Percentiles rank a stretch among this genome's conserved stretches.
phyloP scores from a whole-genome alignment of 2,329 filamentous ascomycete species.

The Coniochaeta sp. region DNA sequence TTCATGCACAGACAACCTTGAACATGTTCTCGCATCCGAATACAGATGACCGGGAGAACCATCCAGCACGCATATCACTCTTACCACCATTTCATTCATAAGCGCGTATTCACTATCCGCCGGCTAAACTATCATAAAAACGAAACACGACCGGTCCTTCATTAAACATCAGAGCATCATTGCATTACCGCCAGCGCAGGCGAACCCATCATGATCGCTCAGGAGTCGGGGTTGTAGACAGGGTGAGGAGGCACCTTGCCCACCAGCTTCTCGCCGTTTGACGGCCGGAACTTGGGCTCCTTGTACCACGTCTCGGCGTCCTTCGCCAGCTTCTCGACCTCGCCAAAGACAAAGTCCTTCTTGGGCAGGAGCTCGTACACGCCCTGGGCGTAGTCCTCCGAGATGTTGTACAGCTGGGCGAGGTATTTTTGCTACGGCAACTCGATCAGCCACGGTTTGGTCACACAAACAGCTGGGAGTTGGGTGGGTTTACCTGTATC shows the following conservation, averaged over 20 bases:
- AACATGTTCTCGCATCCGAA: no score
- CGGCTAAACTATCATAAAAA: no score
- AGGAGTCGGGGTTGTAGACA: not conserved
- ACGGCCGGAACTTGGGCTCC: constrained; percentile 8
- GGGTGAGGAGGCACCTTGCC: not conserved
- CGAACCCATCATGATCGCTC: not conserved
- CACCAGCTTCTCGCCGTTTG: constrained; percentile 7
- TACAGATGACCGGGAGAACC: no score
- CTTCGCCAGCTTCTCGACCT: constrained; percentile 25
- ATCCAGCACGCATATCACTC: no score
- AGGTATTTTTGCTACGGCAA: constrained; percentile 35
- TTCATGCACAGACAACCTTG: no score
- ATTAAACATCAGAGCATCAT: no score
- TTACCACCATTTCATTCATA: no score
- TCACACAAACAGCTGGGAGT: not conserved
- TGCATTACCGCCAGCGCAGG: no score
- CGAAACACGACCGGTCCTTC: no score
- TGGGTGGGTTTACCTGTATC: constrained; percentile 26
- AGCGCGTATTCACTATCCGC: no score
- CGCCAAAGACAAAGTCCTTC: constrained; percentile 33
- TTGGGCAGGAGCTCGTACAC: constrained; percentile 37
- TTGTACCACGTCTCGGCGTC: constrained; percentile 5
- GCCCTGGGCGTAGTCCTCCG: constrained; percentile 35
- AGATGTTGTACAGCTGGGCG: constrained; percentile 43
- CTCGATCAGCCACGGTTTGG: not conserved